These are phyloP conservation scores for Rhododendron molle DNA, from an alignment of 148 eudicot species.

Conservation along the genomic window DNA sequence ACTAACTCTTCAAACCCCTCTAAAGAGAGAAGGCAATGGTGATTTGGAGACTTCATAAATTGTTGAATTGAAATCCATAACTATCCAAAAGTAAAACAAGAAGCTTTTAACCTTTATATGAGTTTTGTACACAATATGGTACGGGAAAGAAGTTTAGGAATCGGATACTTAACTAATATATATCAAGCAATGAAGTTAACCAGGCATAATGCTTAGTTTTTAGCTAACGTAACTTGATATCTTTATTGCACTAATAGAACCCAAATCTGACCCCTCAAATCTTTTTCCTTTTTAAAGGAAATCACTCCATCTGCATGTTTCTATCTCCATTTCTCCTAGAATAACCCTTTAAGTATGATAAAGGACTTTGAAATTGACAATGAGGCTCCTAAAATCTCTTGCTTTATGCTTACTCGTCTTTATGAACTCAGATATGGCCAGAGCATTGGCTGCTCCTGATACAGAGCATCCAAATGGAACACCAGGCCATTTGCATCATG, in stretches of 20 bases:
- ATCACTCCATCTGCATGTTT: too few species aligned
- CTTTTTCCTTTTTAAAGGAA: neutral
- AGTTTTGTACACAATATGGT: too few species aligned
- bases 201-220: too few species aligned
- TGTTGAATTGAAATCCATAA: too few species aligned
- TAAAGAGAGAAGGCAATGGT: too few species aligned
- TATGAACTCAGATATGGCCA: slow-evolving; percentile 20
- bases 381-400: neutral
- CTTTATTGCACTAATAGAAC: neutral
- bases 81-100: too few species aligned
- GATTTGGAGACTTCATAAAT: too few species aligned
- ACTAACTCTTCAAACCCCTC: too few species aligned
- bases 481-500: slow-evolving; percentile 31
- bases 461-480: slow-evolving; percentile 39
- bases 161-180: too few species aligned
- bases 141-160: too few species aligned
- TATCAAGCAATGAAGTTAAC: too few species aligned
- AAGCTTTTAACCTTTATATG: too few species aligned
- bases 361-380: neutral
- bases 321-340: neutral
- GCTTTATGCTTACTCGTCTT: neutral
- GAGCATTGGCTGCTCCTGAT: slow-evolving; percentile 58
- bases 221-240: neutral
- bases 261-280: neutral
- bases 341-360: neutral